These are phyloP conservation scores for Eucalyptus marginata DNA, from an alignment of 345 rosid genomes.

Conservation along the genomic window DNA sequence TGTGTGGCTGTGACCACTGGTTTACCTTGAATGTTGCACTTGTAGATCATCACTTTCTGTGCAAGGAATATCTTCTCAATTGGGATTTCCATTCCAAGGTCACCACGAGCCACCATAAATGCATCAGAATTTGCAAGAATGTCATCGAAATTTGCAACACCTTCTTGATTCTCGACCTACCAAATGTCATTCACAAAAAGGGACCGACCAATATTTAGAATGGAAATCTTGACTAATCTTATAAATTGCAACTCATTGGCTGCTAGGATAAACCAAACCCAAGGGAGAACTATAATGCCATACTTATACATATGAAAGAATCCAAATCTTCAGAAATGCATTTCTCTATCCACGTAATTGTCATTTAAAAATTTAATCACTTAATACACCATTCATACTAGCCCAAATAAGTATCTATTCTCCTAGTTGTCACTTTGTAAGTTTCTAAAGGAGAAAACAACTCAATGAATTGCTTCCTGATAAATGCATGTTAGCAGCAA, in stretches of 20 bases:
- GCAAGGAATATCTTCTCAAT: slow-evolving; percentile 95
- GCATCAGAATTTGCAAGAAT: slow-evolving; percentile 85
- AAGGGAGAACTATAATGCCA: neutral
- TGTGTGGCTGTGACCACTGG: slow-evolving; percentile 89
- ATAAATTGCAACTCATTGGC: neutral
- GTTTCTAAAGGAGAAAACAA: neutral
- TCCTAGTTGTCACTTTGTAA: neutral
- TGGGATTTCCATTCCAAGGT: slow-evolving; percentile 98
- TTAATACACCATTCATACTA: neutral
- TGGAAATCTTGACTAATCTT: neutral
- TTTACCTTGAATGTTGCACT: slow-evolving; percentile 93
- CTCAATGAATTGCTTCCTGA: neutral
- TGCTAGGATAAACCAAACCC: neutral
- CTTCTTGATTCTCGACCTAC: slow-evolving; percentile 98
- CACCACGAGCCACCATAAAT: slow-evolving; percentile 97
- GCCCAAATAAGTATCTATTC: neutral
- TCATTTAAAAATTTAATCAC: neutral
- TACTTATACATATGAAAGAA: neutral
- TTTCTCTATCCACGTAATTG: neutral
- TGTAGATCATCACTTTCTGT: slow-evolving; percentile 96
- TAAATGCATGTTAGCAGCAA: neutral
- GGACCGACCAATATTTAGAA: neutral
- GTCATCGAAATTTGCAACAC: slow-evolving; percentile 95
- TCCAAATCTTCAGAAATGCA: neutral
- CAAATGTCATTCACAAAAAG: neutral